A percentile compares a stretch with the other conserved stretches of the same genome.
Evolutionary conservation across 2,329 filamentous ascomycete genomes (phyloP).

Genomic region (Paraphaeosphaeria minitans): DNA sequence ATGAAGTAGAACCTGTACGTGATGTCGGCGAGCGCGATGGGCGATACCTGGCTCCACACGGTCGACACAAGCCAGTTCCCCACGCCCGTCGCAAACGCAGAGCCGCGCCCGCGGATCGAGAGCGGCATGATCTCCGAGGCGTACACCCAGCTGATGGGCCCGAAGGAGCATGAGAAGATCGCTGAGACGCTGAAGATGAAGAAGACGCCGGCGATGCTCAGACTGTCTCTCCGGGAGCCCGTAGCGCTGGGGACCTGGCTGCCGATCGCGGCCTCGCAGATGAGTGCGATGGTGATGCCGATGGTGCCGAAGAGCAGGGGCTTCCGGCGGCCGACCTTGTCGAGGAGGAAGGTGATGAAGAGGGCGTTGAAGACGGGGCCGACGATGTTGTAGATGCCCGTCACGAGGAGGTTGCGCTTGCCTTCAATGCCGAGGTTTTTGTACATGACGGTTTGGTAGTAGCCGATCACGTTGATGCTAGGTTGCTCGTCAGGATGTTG

Average conservation of each 20-base stretch:
- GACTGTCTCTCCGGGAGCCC: conserved; percentile 41
- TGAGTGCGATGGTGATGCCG: conserved; percentile 61
- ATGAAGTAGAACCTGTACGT: conserved; percentile 64
- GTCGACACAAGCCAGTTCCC: conserved; percentile 66
- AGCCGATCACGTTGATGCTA: conserved; percentile 62
- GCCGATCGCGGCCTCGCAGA: conserved; percentile 64
- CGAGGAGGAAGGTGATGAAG: conserved; percentile 64
- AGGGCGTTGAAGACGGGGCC: conserved; percentile 63
- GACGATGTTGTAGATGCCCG: conserved; percentile 65
- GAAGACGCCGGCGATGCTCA: conserved; percentile 24
- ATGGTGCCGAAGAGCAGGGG: conserved; percentile 61
- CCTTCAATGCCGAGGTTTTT: conserved; percentile 62
- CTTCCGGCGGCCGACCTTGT: conserved; percentile 57
- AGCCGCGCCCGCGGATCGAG: conserved; percentile 65
- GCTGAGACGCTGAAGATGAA: conserved; percentile 57
- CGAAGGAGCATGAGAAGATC: conserved; percentile 43
- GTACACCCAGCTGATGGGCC: conserved; percentile 63
- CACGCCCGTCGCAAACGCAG: conserved; percentile 62
- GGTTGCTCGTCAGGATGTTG: too few relatives aligned
- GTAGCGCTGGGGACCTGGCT: conserved; percentile 38
- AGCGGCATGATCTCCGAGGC: conserved; percentile 68
- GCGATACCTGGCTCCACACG: conserved; percentile 64
- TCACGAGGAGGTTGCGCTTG: conserved; percentile 58
- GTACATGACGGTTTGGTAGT: conserved; percentile 67
- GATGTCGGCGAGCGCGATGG: conserved; percentile 56